Evolutionary conservation across 2,329 filamentous ascomycete species (phyloP).

Genomic region (Pseudogymnoascus pannorum): DNA sequence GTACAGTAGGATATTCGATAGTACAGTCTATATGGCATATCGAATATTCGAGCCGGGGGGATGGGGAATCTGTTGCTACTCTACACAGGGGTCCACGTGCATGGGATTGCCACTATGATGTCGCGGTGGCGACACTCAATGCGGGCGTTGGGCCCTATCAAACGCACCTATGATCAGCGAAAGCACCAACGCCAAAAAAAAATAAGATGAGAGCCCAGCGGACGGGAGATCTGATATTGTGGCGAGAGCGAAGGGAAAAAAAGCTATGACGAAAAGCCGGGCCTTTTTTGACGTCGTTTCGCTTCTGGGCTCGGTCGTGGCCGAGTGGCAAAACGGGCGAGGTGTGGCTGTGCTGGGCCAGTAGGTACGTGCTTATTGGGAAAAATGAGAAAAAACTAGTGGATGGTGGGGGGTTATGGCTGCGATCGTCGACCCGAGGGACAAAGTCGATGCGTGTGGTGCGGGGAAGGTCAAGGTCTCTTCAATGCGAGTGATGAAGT

Average conservation of each 20-base stretch:
- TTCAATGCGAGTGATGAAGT: not conserved
- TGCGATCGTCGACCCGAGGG: not conserved
- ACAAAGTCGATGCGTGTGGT: not conserved
- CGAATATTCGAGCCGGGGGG: not conserved
- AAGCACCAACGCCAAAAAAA: not conserved
- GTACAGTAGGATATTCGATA: not conserved
- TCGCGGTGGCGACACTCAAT: not conserved
- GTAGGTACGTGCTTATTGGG: not conserved
- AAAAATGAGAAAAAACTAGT: slow-evolving; percentile 4
- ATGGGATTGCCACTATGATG: not conserved
- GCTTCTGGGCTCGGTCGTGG: not conserved
- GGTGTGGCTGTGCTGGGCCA: not conserved
- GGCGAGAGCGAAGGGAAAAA: not conserved
- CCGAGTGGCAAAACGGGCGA: not conserved
- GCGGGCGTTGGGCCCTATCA: not conserved
- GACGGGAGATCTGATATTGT: not conserved
- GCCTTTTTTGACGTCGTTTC: not conserved
- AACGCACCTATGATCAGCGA: not conserved
- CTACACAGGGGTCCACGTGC: not conserved
- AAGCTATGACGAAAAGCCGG: not conserved
- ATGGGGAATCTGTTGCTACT: not conserved
- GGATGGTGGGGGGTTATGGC: not conserved
- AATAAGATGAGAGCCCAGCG: not conserved
- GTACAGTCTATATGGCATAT: not conserved
- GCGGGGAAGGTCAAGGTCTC: not conserved